phyloP scores from a whole-genome alignment of 2,329 filamentous ascomycete genomes.

The Coleophoma crateriformis region DNA sequence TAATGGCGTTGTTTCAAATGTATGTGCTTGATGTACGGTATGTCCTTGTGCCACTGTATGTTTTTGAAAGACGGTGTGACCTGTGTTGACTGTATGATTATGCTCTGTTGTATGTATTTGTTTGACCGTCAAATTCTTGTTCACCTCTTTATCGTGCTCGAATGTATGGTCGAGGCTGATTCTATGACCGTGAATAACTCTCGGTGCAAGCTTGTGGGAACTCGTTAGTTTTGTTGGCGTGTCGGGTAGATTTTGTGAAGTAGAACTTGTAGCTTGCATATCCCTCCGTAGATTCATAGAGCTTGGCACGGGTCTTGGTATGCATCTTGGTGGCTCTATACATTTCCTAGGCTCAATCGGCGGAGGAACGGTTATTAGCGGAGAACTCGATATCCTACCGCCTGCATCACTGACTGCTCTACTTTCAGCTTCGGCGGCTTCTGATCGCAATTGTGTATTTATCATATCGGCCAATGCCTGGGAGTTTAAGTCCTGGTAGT shows the following conservation, averaged over 20 bases:
- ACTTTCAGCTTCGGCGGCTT: neutral
- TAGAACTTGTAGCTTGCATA: too few relatives aligned
- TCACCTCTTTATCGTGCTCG: neutral
- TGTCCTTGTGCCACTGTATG: neutral
- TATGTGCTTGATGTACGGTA: neutral
- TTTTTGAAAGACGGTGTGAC: neutral
- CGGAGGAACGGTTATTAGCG: too few relatives aligned
- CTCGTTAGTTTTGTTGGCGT: neutral
- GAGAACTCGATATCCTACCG: too few relatives aligned
- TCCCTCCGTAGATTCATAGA: too few relatives aligned
- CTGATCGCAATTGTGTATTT: conserved; percentile 11
- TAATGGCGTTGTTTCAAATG: neutral
- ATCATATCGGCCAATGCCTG: conserved; percentile 5
- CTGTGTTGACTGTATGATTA: neutral
- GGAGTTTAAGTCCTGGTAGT: too few relatives aligned
- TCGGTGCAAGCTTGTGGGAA: neutral
- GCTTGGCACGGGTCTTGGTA: too few relatives aligned
- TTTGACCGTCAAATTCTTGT: neutral
- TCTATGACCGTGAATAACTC: neutral
- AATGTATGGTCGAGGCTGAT: neutral
- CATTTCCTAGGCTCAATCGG: too few relatives aligned
- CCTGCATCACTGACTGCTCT: too few relatives aligned
- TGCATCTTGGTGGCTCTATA: too few relatives aligned
- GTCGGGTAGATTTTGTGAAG: neutral
- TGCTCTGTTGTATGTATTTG: neutral